Base-by-base conservation (phyloP, 306 rosid genomes). In the Alnus glutinosa region DNA sequence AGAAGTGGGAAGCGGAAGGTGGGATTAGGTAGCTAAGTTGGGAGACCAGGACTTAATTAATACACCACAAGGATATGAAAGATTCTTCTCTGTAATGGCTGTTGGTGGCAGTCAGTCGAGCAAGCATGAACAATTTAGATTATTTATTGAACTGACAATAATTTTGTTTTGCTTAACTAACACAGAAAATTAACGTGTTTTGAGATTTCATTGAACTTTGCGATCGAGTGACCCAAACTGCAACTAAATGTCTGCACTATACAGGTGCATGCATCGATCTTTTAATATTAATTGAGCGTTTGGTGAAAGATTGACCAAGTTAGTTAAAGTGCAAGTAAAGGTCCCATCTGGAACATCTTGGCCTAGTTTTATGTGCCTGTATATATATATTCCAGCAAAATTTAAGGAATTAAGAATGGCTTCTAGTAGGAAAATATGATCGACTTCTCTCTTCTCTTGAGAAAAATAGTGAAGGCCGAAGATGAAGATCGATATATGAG, bases 11-110 rank as follows among this genome's bases (percentile, higher is more conserved):
- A 79, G 37, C 28, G 46, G 44, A 44, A 77, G 49, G 73, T 58
- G 58, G 75, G 28, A 52, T 49, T 57, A 57, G 73, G 10, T 75
- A 9, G 71, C 71, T 8, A 71, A 75, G 67, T 36, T 75, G 76
- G 76, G 72, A 46, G 72, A 77, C 57, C 76, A n/a, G 3, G 49
- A 19, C 67, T 54, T 58, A n/a, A 18, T 52, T 67, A 1, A 7
- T 48, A 34, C 16, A 19, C 75, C 80, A 69, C n/a, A 2, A 28
- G 48, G 19, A 23, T 58, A 68, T 51, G 11, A 66, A 76, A 34
- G 37, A 34, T 34, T 63, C 44, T 63, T 63, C 42, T 16, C 5
- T 14, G 44, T 34, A 36, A 16, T 34, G 39, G 70, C 70, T 64
- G 9, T 13, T 64, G 47, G 46, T 34, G 42, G 70, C 70, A 15